Conservation (phyloP, 1,139 yeast genomes). For the Torulaspora pretoriensis region DNA sequence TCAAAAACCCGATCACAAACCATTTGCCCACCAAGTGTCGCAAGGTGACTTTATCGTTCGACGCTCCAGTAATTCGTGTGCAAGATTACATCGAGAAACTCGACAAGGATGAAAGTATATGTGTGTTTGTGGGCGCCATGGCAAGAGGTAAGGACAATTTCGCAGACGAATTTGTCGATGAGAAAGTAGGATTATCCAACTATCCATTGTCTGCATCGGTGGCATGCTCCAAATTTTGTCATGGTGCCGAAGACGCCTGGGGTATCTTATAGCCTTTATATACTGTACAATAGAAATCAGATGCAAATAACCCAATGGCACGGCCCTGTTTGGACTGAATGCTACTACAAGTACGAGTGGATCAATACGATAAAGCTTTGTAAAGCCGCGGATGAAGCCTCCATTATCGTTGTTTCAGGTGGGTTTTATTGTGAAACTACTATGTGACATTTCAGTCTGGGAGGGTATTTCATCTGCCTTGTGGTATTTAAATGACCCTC, state of each 20-base stretch:
- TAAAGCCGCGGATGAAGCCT: no score
- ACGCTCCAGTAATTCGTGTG: conserved; percentile 81
- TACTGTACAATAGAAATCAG: neutral
- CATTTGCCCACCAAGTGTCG: conserved; percentile 95
- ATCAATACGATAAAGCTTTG: no score
- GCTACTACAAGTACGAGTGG: no score
- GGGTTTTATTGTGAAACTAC: neutral
- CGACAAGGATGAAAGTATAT: conserved; percentile 86
- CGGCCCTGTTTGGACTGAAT: no score
- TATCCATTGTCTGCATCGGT: conserved; percentile 96
- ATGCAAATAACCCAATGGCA: neutral
- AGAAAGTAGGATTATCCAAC: conserved; percentile 90
- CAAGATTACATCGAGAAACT: conserved; percentile 81
- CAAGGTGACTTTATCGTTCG: conserved; percentile 89
- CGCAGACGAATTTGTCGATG: conserved; percentile 96
- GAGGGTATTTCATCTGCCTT: neutral
- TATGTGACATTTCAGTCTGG: neutral
- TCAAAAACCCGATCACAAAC: conserved; percentile 94
- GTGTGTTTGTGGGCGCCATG: conserved; percentile 99
- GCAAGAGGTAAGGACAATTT: conserved; percentile 96
- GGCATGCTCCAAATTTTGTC: conserved; percentile 96
- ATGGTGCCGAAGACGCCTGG: conserved; percentile 99
- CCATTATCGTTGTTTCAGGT: neutral
- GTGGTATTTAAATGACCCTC: conserved; percentile 1
- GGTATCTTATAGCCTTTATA: conserved; percentile 49